Evolutionary conservation across 208 protist species (phyloP).

Genomic region (Tritrichomonas foetus): DNA sequence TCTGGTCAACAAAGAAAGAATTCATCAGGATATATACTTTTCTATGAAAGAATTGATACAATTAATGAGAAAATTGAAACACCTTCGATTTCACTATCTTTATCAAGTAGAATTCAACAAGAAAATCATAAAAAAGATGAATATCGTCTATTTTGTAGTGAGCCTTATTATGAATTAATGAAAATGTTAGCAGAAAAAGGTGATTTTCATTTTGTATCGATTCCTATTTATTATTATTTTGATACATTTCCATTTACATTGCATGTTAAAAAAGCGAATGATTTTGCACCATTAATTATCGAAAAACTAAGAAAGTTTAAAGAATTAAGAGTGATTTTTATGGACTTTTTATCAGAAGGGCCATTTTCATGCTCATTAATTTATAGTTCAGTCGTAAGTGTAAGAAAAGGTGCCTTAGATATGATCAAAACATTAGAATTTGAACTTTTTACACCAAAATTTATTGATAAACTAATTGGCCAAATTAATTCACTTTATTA

Average conservation of each 20-base stretch:
- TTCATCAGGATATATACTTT: slow-evolving; percentile 8
- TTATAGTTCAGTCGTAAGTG: no score
- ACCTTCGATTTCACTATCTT: neutral
- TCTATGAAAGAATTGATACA: neutral
- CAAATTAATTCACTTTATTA: neutral
- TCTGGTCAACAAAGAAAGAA: neutral
- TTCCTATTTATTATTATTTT: neutral
- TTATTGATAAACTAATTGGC: neutral
- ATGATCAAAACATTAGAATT: neutral
- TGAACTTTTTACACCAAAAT: neutral
- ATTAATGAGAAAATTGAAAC: neutral
- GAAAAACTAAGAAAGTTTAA: no score
- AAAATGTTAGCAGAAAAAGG: neutral
- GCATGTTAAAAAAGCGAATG: no score
- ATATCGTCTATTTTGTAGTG: neutral
- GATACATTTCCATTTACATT: slow-evolving; percentile 8
- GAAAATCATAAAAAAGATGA: neutral
- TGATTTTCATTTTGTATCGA: neutral
- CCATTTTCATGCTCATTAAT: no score
- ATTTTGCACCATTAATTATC: no score
- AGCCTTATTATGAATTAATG: neutral
- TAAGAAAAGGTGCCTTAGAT: neutral
- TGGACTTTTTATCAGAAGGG: no score
- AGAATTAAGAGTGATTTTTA: no score
- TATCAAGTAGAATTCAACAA: neutral